phyloP scores from a whole-genome alignment of 2,329 filamentous ascomycete genomes.

The Colletotrichum sansevieriae region DNA sequence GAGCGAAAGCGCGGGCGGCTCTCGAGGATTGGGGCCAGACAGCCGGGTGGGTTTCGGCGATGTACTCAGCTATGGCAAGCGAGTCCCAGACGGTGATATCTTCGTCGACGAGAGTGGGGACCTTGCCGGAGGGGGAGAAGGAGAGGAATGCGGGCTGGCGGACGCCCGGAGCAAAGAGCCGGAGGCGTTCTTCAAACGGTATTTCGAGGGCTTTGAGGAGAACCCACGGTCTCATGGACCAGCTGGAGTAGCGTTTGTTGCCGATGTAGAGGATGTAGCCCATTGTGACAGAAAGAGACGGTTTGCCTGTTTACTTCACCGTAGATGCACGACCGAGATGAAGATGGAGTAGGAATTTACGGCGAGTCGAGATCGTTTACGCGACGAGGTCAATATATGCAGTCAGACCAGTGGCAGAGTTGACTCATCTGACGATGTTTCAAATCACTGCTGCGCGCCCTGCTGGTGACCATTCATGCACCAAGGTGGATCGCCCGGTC shows the following conservation, averaged over 20 bases:
- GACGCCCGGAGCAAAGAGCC: slow-evolving; percentile 49
- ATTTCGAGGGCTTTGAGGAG: slow-evolving; percentile 58
- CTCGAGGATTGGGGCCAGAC: slow-evolving; percentile 56
- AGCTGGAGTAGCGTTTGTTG: slow-evolving; percentile 61
- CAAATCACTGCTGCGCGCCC: not conserved
- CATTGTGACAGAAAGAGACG: slow-evolving; percentile 45
- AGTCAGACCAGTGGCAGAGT: not conserved
- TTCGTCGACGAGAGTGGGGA: slow-evolving; percentile 55
- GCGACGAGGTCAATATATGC: not conserved
- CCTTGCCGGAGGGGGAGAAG: slow-evolving; percentile 58
- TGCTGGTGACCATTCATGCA: not conserved
- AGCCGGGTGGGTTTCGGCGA: slow-evolving; percentile 58
- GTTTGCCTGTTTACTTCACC: not conserved
- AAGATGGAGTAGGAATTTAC: not conserved
- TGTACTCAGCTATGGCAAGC: slow-evolving; percentile 61
- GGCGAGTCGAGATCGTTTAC: not conserved
- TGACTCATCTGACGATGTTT: slow-evolving; percentile 27
- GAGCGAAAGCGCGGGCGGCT: slow-evolving; percentile 57
- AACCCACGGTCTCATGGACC: slow-evolving; percentile 62
- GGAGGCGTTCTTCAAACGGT: slow-evolving; percentile 57
- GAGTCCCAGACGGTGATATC: slow-evolving; percentile 58
- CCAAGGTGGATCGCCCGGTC: too few species aligned
- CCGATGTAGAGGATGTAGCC: slow-evolving; percentile 56
- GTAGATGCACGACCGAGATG: accelerated
- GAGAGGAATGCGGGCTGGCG: slow-evolving; percentile 51